phyloP scores from a whole-genome alignment of 2,329 filamentous ascomycete species.

The Paramyrothecium roridum region DNA sequence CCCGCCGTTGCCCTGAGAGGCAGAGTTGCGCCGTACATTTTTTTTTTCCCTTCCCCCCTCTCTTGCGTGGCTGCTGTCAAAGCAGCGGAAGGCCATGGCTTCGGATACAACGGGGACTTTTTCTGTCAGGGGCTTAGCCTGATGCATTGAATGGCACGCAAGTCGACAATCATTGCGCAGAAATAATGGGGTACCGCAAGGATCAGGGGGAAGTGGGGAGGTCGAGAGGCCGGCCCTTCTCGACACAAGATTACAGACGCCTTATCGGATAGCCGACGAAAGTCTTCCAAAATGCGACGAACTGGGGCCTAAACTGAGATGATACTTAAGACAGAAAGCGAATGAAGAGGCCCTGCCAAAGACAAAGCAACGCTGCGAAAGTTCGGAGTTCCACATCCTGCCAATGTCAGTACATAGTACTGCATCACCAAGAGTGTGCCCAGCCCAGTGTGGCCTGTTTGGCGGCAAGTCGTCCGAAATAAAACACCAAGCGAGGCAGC shows the following conservation, averaged over 20 bases:
- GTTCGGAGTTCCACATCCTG: too few relatives aligned
- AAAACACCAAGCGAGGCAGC: not conserved
- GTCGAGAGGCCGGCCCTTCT: not conserved
- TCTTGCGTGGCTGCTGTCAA: not conserved
- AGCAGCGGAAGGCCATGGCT: not conserved
- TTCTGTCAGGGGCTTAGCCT: not conserved
- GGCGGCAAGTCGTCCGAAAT: not conserved
- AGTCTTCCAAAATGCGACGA: too few relatives aligned
- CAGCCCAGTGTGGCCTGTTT: not conserved
- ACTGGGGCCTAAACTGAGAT: too few relatives aligned
- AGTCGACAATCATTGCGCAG: not conserved
- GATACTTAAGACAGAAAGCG: too few relatives aligned
- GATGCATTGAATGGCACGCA: not conserved
- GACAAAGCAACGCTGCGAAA: too few relatives aligned
- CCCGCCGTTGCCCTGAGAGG: too few relatives aligned
- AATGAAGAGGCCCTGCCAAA: too few relatives aligned
- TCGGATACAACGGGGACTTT: not conserved
- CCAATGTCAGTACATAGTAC: too few relatives aligned
- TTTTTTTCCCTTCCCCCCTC: not conserved
- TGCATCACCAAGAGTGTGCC: too few relatives aligned
- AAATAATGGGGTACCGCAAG: not conserved
- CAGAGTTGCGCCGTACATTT: too few relatives aligned
- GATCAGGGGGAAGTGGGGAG: not conserved
- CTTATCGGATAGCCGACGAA: too few relatives aligned
- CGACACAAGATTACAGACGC: not conserved